Evolutionary conservation across 176 grass and related monocot genomes (phyloP).

Genomic region (Hsuehochloa calcarea): DNA sequence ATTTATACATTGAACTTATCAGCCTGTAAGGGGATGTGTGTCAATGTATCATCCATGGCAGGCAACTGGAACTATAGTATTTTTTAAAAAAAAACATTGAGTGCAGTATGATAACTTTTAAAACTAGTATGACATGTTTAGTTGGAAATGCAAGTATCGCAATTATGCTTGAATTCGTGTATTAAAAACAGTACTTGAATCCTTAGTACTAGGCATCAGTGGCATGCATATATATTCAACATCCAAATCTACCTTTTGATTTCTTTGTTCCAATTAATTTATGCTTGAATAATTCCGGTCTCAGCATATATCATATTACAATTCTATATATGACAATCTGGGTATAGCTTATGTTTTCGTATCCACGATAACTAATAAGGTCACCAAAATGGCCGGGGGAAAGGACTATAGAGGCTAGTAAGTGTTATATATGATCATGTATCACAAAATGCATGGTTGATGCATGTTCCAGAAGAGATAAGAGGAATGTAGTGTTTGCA

Average conservation of each 20-base stretch:
- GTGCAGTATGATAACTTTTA: not conserved
- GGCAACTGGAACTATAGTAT: not conserved
- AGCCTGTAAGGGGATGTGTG: not conserved
- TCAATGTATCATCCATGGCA: not conserved
- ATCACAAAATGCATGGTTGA: not conserved
- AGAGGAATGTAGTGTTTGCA: not conserved
- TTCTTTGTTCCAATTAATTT: not conserved
- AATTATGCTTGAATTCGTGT: not conserved
- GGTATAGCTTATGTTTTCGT: not conserved
- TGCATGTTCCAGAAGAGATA: not conserved
- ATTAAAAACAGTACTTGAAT: not conserved
- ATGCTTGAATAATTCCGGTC: not conserved
- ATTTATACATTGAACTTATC: not conserved
- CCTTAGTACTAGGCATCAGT: not conserved
- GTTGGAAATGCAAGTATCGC: not conserved
- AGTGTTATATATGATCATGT: not conserved
- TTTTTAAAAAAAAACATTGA: not conserved
- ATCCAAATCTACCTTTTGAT: not conserved
- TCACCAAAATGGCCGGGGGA: not conserved
- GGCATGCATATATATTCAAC: not conserved
- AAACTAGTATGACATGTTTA: not conserved
- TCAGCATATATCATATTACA: too few species aligned
- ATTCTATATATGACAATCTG: too few species aligned
- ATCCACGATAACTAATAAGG: not conserved
- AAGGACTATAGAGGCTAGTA: too few species aligned